Percentiles rank a stretch among this genome's conserved stretches.
Evolutionary conservation across 257 asterid species (phyloP).

Genomic region (Plantago major): DNA sequence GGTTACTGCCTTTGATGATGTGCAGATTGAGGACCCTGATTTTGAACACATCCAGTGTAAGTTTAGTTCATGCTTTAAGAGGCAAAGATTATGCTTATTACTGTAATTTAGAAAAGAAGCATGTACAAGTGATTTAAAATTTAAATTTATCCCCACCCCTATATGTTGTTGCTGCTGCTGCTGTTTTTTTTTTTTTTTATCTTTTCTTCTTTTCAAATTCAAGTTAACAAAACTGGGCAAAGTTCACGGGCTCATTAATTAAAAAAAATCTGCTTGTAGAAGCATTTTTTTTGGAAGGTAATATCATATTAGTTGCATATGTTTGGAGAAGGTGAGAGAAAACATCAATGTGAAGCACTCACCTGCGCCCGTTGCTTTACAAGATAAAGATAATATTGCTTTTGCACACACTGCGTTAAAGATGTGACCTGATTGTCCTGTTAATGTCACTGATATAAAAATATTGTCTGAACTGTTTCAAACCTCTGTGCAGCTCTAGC

Average conservation of each 20-base stretch:
- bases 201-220: too few relatives aligned
- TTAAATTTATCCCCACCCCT: too few relatives aligned
- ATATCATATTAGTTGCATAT: not conserved
- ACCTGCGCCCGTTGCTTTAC: not conserved
- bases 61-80: not conserved
- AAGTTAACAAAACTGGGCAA: too few relatives aligned
- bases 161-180: too few relatives aligned
- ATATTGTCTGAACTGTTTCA: conserved; percentile 15
- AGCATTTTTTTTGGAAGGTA: not conserved
- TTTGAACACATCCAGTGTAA: conserved; percentile 74
- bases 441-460: not conserved
- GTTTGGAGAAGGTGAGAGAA: too few relatives aligned
- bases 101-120: not conserved
- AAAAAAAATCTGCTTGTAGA: not conserved
- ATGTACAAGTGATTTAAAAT: not conserved
- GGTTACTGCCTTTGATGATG: conserved; percentile 69
- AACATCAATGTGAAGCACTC: too few relatives aligned
- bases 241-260: too few relatives aligned
- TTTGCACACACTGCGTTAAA: conserved; percentile 18
- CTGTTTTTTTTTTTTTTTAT: too few relatives aligned
- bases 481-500: conserved; percentile 58
- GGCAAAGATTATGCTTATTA: not conserved
- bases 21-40: conserved; percentile 72
- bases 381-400: not conserved
- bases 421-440: conserved; percentile 10